Evolutionary conservation across 108 stramenopile genomes (phyloP).

Genomic region (Cyclostephanos invisitatus): DNA sequence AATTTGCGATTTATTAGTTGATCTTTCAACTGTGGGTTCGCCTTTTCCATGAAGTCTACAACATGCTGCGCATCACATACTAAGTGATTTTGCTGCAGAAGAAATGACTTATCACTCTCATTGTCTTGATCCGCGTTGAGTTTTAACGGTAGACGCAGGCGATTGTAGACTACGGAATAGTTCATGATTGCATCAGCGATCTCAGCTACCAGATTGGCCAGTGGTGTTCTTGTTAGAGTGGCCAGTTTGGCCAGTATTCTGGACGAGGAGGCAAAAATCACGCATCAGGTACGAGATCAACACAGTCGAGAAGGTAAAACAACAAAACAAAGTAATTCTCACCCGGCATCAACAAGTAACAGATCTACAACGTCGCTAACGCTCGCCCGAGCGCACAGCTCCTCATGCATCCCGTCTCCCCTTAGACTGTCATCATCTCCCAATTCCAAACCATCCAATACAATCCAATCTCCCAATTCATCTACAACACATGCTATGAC

Average conservation of each 20-base stretch:
- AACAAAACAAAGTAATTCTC: slow-evolving; percentile 3
- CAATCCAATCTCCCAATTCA: slow-evolving; percentile 37
- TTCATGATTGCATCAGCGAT: slow-evolving; percentile 35
- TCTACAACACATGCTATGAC: slow-evolving; percentile 40
- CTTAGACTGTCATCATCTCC: neutral
- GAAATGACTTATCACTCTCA: neutral
- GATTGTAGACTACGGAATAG: slow-evolving; percentile 39
- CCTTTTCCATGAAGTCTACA: slow-evolving; percentile 22
- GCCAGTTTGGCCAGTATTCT: slow-evolving; percentile 36
- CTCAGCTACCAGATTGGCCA: slow-evolving; percentile 31
- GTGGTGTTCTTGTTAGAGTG: slow-evolving; percentile 13
- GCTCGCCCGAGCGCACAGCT: slow-evolving; percentile 17
- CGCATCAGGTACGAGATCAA: neutral
- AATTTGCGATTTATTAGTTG: slow-evolving; percentile 22
- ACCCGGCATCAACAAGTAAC: slow-evolving; percentile 29
- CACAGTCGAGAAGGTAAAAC: neutral
- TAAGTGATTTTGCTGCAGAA: neutral
- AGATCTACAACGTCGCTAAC: slow-evolving; percentile 43
- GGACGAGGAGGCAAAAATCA: neutral
- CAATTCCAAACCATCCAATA: slow-evolving; percentile 19
- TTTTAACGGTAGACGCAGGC: neutral
- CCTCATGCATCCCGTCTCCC: neutral
- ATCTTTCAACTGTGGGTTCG: slow-evolving; percentile 27
- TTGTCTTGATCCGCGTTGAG: neutral
- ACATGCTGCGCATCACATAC: slow-evolving; percentile 32